Base-by-base conservation (phyloP, 495 filamentous ascomycete species). In the Penicillium maclennaniae region DNA sequence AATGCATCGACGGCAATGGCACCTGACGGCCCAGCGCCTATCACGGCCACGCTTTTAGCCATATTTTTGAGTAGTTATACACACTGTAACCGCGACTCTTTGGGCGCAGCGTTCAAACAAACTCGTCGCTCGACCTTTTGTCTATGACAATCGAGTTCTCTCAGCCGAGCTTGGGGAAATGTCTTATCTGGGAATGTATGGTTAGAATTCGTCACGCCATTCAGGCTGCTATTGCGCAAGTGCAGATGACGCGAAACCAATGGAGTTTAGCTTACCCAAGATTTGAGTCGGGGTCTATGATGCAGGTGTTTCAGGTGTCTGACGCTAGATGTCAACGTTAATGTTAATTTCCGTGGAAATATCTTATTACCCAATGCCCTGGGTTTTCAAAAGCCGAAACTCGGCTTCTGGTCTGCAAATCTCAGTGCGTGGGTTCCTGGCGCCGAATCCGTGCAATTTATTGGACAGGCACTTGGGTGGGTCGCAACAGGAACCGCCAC, bases 1-100 rank as follows among this genome's bases (percentile, higher is more conserved):
- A 85, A 60, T 0, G 82, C 80, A 70, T 84, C 79, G 4, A 82
- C 68, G 0, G 81, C 63, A 60, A 84, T 83, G 45, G 80, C 81
- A 9, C 82, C 82, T 0, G 80, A 69, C 9, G 82, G 82, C 3
- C 82, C 81, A 1, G 79, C 72, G 9, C 82, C 81, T 52, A 85
- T 82, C 5, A 85, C 72, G 17, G 82, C 82, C 10, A 84, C 73
- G 19, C 75, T 70, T 60, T 79, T 82, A 7, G 56, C 53, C 41
- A 53, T 19, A 1, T 9, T 63, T 68, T 63, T n/a, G 23, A 17
- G n/a, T n/a, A 53, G 5, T 17, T 5, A 23, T 34, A 36, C 28
- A 41, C 7, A 10, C 15, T 12, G 16, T 8, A n/a, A 34, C 21
- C 23, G 12, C 34, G 9, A 34, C n/a, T 34, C 6, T n/a, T 7